Percentiles rank a stretch among this genome's conserved stretches.
Conservation (phyloP, 306 rosid genomes). For the Castanea crenata region DNA sequence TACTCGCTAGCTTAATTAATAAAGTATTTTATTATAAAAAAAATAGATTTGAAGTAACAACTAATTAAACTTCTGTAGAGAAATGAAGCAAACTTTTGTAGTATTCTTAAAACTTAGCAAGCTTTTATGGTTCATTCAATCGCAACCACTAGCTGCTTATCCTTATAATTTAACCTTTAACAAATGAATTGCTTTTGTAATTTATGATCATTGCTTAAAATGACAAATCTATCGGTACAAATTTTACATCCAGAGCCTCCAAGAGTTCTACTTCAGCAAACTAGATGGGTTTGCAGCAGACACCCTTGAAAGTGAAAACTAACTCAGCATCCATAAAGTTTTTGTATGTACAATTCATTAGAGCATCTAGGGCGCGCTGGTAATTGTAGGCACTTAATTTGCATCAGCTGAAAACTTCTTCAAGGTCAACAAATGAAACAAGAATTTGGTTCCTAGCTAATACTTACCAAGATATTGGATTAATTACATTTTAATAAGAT, state of each 20-base stretch:
- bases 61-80: too few relatives aligned
- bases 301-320: neutral
- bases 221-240: neutral
- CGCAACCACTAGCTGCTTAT: neutral
- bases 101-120: too few relatives aligned
- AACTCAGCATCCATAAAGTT: neutral
- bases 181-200: neutral
- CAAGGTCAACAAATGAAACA: neutral
- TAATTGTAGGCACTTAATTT: neutral
- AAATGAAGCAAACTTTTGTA: too few relatives aligned
- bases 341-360: neutral
- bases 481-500: neutral
- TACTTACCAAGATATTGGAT: neutral
- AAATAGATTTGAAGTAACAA: too few relatives aligned
- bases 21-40: too few relatives aligned
- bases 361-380: neutral
- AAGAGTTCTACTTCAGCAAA: neutral
- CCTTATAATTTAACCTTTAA: neutral
- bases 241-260: neutral
- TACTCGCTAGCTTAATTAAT: too few relatives aligned
- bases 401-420: conserved; percentile 1
- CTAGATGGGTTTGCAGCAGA: neutral
- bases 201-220: neutral
- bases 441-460: neutral
- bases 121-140: neutral